Conservation (phyloP, 2,329 filamentous ascomycete species). For the Fusarium begoniae region DNA sequence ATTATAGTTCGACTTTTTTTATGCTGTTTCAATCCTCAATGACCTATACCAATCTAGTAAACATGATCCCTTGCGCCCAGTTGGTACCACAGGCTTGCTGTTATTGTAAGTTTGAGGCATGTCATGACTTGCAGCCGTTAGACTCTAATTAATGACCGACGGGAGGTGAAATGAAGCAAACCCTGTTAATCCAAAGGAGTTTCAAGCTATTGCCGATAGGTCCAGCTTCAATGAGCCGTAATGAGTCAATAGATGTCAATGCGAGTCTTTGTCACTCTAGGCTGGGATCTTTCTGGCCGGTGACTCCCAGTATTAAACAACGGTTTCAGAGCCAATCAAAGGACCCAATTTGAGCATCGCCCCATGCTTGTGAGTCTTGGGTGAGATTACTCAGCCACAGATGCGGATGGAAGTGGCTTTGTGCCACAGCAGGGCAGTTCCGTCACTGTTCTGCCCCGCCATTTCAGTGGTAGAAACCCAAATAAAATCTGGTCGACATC, state of each 20-base stretch:
- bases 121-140: not conserved
- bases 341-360: constrained; percentile 1
- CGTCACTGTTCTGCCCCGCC: constrained; percentile 37
- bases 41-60: not conserved
- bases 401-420: constrained; percentile 5
- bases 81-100: not conserved
- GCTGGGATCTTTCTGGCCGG: constrained; percentile 7
- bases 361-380: not conserved
- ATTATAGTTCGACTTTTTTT: too few species aligned
- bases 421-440: constrained; percentile 19
- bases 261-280: not conserved
- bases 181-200: not conserved
- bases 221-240: constrained; percentile 3
- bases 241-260: constrained; percentile 6
- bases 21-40: not conserved
- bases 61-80: not conserved
- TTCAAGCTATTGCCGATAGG: not conserved
- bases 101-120: not conserved
- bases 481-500: constrained; percentile 43
- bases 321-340: constrained; percentile 14
- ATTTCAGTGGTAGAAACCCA: constrained; percentile 14
- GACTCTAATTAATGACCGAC: not conserved
- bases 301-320: constrained; percentile 17
- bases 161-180: not conserved
- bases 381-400: constrained; percentile 33